Evolutionary conservation across 1,284 basidiomycete genomes (phyloP).

Genomic region (Violaceomyces palustris): DNA sequence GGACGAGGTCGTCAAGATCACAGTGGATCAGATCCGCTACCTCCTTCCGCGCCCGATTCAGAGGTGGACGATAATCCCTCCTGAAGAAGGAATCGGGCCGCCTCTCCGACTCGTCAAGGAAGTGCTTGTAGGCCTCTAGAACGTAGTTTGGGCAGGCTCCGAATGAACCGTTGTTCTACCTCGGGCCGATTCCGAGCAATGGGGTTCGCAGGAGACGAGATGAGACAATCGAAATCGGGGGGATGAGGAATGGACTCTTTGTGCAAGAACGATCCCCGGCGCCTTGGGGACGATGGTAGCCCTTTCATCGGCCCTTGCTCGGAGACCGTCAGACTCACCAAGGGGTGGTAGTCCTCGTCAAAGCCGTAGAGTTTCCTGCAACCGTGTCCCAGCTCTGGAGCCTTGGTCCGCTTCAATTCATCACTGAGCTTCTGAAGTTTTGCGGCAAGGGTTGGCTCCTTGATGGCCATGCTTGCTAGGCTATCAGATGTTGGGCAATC

Average conservation of each 20-base stretch:
- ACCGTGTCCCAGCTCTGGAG: conserved; percentile 15
- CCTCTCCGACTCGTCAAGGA: conserved; percentile 12
- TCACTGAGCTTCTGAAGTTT: not conserved
- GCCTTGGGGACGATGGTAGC: not conserved
- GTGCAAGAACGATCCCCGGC: not conserved
- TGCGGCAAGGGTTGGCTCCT: too few relatives aligned
- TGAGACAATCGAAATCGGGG: not conserved
- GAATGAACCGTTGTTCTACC: conserved; percentile 24
- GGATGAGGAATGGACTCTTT: not conserved
- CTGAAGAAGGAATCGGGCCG: conserved; percentile 16
- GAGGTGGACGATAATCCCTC: conserved; percentile 5
- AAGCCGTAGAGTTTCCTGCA: conserved; percentile 15
- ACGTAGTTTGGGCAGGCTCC: conserved; percentile 27
- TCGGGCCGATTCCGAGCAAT: too few relatives aligned
- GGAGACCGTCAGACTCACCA: not conserved
- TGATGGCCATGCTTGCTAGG: too few relatives aligned
- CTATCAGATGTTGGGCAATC: too few relatives aligned
- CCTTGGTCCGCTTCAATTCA: not conserved
- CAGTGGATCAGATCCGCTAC: conserved; percentile 10
- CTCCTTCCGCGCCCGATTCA: conserved; percentile 5
- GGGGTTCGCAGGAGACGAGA: not conserved
- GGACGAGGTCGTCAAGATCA: conserved; percentile 32
- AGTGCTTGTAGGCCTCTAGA: conserved; percentile 7
- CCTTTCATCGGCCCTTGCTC: not conserved
- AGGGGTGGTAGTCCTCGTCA: conserved; percentile 12